These are phyloP conservation scores for Aspergillus calidoustus DNA, from an alignment of 2,329 filamentous ascomycete species.

Conservation along the genomic window DNA sequence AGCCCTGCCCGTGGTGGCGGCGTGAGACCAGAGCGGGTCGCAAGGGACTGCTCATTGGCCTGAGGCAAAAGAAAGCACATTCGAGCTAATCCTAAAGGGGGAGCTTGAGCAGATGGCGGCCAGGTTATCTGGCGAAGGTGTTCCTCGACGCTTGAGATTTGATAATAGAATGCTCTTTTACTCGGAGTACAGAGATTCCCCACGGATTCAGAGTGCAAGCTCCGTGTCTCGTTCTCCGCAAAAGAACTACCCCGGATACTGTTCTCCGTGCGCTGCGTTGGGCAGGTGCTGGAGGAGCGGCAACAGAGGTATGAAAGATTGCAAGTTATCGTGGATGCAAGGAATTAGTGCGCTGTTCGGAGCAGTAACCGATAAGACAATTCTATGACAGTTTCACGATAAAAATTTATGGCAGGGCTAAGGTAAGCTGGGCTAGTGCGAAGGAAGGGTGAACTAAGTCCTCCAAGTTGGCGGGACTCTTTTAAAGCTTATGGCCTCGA, in stretches of 20 bases:
- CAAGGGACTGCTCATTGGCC: constrained; percentile 17
- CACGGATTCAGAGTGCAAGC: too few species aligned
- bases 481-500: too few species aligned
- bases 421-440: neutral
- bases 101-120: constrained; percentile 41
- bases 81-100: constrained; percentile 38
- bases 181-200: neutral
- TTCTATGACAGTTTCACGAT: too few species aligned
- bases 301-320: too few species aligned
- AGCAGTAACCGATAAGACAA: too few species aligned
- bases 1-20: constrained; percentile 6
- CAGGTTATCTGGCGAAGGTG: neutral
- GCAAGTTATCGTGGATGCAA: too few species aligned
- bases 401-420: neutral
- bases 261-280: constrained; percentile 5
- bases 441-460: too few species aligned
- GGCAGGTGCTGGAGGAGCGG: neutral
- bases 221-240: too few species aligned
- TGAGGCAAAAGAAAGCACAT: constrained; percentile 17
- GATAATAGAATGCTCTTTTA: constrained; percentile 8
- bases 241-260: neutral
- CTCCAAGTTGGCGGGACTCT: too few species aligned
- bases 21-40: constrained; percentile 9
- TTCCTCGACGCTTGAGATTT: constrained; percentile 2
- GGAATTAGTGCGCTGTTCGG: too few species aligned